phyloP scores from a whole-genome alignment of 2,329 filamentous ascomycete genomes.

The Cercospora berteroae region DNA sequence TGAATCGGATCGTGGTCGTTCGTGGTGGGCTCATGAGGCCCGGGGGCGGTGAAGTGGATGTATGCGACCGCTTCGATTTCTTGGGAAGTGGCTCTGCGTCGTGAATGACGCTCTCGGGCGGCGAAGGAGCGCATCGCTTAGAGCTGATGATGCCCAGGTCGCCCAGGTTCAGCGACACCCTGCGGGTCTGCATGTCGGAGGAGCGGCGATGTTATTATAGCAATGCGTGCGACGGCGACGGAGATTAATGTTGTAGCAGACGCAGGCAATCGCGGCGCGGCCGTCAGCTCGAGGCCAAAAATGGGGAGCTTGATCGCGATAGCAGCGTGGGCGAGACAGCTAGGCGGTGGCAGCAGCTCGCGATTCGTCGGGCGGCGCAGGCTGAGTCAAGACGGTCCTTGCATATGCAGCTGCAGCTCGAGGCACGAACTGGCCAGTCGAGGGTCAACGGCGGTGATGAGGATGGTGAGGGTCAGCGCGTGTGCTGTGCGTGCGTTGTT shows the following conservation, averaged over 20 bases:
- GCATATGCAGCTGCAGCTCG: conserved; percentile 16
- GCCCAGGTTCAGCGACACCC: conserved; percentile 90
- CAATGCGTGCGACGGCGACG: conserved; percentile 6
- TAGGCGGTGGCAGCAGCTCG: background rate
- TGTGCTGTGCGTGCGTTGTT: background rate
- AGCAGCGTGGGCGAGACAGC: conserved; percentile 6
- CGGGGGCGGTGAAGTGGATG: conserved; percentile 39
- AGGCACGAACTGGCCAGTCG: conserved; percentile 8
- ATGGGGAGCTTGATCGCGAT: conserved; percentile 6
- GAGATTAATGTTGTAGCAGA: background rate
- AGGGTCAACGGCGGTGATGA: background rate
- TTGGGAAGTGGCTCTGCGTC: conserved; percentile 57
- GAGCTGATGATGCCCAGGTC: conserved; percentile 88
- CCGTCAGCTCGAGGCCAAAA: conserved; percentile 8
- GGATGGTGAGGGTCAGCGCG: background rate
- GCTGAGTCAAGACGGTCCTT: conserved; percentile 10
- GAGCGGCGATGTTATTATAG: background rate
- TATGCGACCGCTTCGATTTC: conserved; percentile 74
- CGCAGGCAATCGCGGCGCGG: conserved; percentile 1
- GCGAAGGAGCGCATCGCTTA: conserved; percentile 54
- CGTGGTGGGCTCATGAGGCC: conserved; percentile 47
- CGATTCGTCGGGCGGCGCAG: conserved; percentile 18
- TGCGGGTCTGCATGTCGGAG: conserved; percentile 78
- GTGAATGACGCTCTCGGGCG: conserved; percentile 62
- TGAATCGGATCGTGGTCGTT: conserved; percentile 46